Conservation (phyloP, 345 rosid species). For the Cochlearia excelsa region DNA sequence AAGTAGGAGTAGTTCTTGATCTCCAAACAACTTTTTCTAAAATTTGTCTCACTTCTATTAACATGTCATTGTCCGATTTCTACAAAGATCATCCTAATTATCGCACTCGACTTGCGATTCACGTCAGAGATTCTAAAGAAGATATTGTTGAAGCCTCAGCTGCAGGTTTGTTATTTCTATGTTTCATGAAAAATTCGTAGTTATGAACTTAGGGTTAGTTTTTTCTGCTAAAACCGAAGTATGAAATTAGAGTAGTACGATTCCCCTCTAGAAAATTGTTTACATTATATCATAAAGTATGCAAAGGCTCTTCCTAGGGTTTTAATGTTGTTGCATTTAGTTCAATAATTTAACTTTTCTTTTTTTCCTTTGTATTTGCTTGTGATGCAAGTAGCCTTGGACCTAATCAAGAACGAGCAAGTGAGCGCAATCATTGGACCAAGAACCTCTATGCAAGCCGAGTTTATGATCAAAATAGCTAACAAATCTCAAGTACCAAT, state of each 20-base stretch:
- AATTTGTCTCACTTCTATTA: slow-evolving; percentile 24
- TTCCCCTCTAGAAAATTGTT: too few relatives aligned
- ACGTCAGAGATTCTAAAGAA: slow-evolving; percentile 30
- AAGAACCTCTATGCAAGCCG: slow-evolving; percentile 43
- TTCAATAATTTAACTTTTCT: neutral
- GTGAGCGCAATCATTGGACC: slow-evolving; percentile 65
- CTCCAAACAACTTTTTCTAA: slow-evolving; percentile 20
- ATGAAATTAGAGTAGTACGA: too few relatives aligned
- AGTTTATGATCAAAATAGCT: slow-evolving; percentile 37
- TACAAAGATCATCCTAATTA: slow-evolving; percentile 28
- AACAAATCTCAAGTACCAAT: slow-evolving; percentile 48
- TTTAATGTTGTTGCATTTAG: too few relatives aligned
- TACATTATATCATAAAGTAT: too few relatives aligned
- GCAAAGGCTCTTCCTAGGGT: too few relatives aligned
- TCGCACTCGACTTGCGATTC: slow-evolving; percentile 27
- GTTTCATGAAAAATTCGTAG: too few relatives aligned
- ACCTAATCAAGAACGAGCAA: slow-evolving; percentile 45
- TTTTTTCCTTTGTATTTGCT: neutral
- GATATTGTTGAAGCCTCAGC: slow-evolving; percentile 39
- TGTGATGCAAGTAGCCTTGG: slow-evolving; percentile 40
- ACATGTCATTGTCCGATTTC: slow-evolving; percentile 36
- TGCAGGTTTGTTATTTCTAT: slow-evolving; percentile 31
- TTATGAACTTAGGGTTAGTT: too few relatives aligned
- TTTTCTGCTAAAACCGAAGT: too few relatives aligned
- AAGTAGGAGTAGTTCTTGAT: slow-evolving; percentile 45